Percentiles rank a stretch among this genome's conserved stretches.
Conservation (phyloP, 176 grass and related monocot species). For the Aechmea fasciata region DNA sequence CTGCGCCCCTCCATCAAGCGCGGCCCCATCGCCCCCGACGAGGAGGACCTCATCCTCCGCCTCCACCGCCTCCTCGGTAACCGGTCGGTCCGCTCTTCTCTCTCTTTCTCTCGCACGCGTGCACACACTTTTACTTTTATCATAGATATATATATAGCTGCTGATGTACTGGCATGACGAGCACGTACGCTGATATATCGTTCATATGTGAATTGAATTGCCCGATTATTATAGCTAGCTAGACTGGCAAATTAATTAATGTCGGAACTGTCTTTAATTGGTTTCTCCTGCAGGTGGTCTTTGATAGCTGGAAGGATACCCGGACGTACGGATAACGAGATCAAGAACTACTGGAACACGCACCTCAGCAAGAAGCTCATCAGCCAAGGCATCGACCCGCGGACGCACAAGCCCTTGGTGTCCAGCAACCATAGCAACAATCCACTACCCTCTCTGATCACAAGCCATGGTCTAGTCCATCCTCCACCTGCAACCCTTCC, state of each 20-base stretch:
- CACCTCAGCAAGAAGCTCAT: conserved; percentile 77
- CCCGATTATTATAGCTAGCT: too few relatives aligned
- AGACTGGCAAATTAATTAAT: too few relatives aligned
- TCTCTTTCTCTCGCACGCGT: too few relatives aligned
- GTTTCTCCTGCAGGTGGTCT: conserved; percentile 45
- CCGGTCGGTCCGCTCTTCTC: conserved; percentile 14
- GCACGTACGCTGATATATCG: too few relatives aligned
- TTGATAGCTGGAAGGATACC: conserved; percentile 70
- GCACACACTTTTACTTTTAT: too few relatives aligned
- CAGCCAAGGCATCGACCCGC: conserved; percentile 53
- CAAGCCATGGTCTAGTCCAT: too few relatives aligned
- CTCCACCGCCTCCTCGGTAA: conserved; percentile 92
- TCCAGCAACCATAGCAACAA: neutral
- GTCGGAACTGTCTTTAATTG: neutral
- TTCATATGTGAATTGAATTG: too few relatives aligned
- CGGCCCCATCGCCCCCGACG: conserved; percentile 59
- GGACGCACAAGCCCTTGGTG: conserved; percentile 46
- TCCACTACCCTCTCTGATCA: too few relatives aligned
- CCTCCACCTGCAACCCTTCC: neutral
- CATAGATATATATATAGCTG: too few relatives aligned
- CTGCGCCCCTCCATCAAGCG: conserved; percentile 65
- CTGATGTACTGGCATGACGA: too few relatives aligned
- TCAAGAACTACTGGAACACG: conserved; percentile 87
- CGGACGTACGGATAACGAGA: conserved; percentile 75
- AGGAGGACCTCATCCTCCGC: conserved; percentile 90